These are phyloP conservation scores for Cercospora citrullina DNA, from an alignment of 2,329 filamentous ascomycete genomes.

Conservation along the genomic window DNA sequence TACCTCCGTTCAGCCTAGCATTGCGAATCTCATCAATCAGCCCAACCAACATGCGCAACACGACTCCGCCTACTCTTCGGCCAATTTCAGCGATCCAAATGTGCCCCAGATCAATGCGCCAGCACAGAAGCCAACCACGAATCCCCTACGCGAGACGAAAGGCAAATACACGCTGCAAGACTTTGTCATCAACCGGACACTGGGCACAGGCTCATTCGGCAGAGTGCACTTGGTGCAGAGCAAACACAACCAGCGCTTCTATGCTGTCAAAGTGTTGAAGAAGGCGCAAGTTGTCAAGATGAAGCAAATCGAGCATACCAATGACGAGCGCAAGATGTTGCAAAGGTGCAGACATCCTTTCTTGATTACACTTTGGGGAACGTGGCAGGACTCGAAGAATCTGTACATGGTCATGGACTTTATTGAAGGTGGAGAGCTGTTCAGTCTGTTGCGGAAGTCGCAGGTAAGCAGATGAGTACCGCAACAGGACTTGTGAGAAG, in stretches of 20 bases:
- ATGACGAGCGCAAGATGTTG: conserved; percentile 94
- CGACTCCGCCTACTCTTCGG: conserved; percentile 37
- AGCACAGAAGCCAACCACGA: conserved; percentile 35
- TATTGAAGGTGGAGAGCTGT: conserved; percentile 95
- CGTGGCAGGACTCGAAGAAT: conserved; percentile 92
- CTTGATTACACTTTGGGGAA: conserved; percentile 96
- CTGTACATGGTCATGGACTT: conserved; percentile 99
- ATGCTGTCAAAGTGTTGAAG: conserved; percentile 97
- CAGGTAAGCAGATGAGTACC: conserved; percentile 50
- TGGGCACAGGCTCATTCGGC: conserved; percentile 96
- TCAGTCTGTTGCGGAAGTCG: conserved; percentile 91
- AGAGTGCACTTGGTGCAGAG: conserved; percentile 95
- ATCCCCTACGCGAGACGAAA: conserved; percentile 70
- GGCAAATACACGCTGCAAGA: conserved; percentile 94
- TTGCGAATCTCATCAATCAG: conserved; percentile 80
- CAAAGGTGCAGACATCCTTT: conserved; percentile 97
- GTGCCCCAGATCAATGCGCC: conserved; percentile 40
- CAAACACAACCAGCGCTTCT: conserved; percentile 96
- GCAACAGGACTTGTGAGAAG: not conserved
- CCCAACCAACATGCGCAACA: conserved; percentile 41
- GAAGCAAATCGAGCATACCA: conserved; percentile 99
- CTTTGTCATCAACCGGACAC: conserved; percentile 84
- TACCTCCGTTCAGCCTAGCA: conserved; percentile 71
- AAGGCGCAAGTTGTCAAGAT: conserved; percentile 99
- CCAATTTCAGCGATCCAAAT: conserved; percentile 41